phyloP scores from a whole-genome alignment of 2,329 filamentous ascomycete species.

The Stagonosporopsis vannaccii region DNA sequence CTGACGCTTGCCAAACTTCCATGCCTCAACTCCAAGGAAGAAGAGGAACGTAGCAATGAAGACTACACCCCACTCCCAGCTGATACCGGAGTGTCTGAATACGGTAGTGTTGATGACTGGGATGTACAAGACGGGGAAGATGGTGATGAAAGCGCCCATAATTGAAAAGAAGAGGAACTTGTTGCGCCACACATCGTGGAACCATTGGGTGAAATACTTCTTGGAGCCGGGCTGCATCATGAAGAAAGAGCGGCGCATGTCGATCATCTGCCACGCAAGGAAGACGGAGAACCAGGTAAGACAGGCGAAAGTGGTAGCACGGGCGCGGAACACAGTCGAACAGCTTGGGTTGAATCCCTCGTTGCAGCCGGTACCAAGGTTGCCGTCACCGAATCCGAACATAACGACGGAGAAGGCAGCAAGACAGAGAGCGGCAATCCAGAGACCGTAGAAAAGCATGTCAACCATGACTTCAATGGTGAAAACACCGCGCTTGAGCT shows the following conservation, averaged over 20 bases:
- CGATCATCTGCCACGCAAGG: slow-evolving; percentile 75
- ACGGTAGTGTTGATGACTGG: slow-evolving; percentile 70
- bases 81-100: slow-evolving; percentile 70
- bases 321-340: slow-evolving; percentile 57
- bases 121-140: slow-evolving; percentile 62
- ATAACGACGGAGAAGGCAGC: slow-evolving; percentile 45
- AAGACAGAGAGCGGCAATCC: slow-evolving; percentile 45
- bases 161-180: slow-evolving; percentile 65
- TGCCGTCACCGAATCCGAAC: slow-evolving; percentile 43
- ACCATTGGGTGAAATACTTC: slow-evolving; percentile 66
- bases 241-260: slow-evolving; percentile 77
- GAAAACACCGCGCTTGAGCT: slow-evolving; percentile 48
- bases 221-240: slow-evolving; percentile 71
- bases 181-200: slow-evolving; percentile 73
- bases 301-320: slow-evolving; percentile 75
- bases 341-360: slow-evolving; percentile 35
- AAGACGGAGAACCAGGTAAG: slow-evolving; percentile 80
- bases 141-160: slow-evolving; percentile 41
- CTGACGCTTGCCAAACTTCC: slow-evolving; percentile 70
- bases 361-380: slow-evolving; percentile 45
- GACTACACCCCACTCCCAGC: slow-evolving; percentile 74
- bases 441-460: slow-evolving; percentile 47
- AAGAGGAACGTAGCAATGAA: slow-evolving; percentile 69
- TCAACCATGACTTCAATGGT: slow-evolving; percentile 45
- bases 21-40: slow-evolving; percentile 68